These are phyloP conservation scores for Fraxinus baroniana DNA, from an alignment of 305 asterid species.

Conservation along the genomic window DNA sequence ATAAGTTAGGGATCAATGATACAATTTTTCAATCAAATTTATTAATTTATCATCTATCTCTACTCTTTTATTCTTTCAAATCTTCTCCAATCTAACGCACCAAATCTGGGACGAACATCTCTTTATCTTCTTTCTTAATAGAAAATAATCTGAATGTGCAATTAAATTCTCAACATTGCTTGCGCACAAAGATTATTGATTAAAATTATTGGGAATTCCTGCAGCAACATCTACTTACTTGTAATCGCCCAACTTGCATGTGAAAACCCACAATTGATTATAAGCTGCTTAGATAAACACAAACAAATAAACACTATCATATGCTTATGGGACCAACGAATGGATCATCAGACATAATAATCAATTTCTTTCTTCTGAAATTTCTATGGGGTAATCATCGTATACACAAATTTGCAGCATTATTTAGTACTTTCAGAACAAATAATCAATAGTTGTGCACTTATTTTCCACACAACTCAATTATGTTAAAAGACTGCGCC, in stretches of 20 bases:
- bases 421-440: constrained; percentile 32
- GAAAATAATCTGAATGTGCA: constrained; percentile 8
- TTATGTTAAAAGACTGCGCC: constrained; percentile 39
- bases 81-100: neutral
- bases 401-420: constrained; percentile 8
- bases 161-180: constrained; percentile 29
- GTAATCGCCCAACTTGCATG: constrained; percentile 31
- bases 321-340: constrained; percentile 24
- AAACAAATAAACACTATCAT: constrained; percentile 37
- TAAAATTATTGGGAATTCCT: constrained; percentile 16
- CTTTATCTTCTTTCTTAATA: constrained; percentile 19
- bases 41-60: neutral
- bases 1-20: neutral
- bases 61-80: neutral
- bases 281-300: constrained; percentile 38
- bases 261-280: constrained; percentile 34
- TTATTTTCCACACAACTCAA: constrained; percentile 34
- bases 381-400: neutral
- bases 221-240: neutral
- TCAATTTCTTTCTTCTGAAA: neutral
- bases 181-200: constrained; percentile 24
- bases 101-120: neutral
- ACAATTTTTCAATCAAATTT: neutral
- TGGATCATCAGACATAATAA: neutral
- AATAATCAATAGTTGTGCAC: constrained; percentile 8